Evolutionary conservation across 176 grass and related monocot genomes (phyloP).

Genomic region (Juncus effusus): DNA sequence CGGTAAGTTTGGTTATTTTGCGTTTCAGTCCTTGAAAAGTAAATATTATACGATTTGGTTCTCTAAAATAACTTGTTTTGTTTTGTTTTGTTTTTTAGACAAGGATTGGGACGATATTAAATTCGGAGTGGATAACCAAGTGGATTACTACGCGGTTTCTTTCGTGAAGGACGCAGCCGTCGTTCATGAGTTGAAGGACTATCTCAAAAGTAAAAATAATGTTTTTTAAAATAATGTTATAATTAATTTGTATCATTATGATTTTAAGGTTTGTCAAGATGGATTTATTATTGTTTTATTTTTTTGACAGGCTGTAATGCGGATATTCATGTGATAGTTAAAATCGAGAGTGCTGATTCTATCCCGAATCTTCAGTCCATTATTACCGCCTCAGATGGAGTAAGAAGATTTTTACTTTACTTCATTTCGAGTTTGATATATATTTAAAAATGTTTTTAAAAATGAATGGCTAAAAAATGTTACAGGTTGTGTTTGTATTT

Average conservation of each 20-base stretch:
- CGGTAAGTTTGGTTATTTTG: not conserved
- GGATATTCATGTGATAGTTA: constrained; percentile 92
- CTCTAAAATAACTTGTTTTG: constrained; percentile 8
- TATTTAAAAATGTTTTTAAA: too few species aligned
- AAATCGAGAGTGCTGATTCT: constrained; percentile 99
- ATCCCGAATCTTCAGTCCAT: constrained; percentile 95
- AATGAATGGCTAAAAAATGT: too few species aligned
- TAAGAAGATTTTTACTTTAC: constrained; percentile 23
- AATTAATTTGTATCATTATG: not conserved
- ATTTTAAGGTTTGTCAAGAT: not conserved
- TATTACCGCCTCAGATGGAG: constrained; percentile 96
- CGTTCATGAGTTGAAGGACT: constrained; percentile 95
- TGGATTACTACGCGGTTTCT: constrained; percentile 98
- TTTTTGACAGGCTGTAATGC: constrained; percentile 59
- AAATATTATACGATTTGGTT: not conserved
- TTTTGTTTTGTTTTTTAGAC: constrained; percentile 49
- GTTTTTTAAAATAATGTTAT: not conserved
- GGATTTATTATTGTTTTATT: not conserved
- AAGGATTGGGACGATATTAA: constrained; percentile 99
- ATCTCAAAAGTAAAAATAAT: constrained; percentile 67
- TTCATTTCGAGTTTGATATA: too few species aligned
- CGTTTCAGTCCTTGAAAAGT: constrained; percentile 11
- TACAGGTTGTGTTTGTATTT: too few species aligned
- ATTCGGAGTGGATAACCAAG: constrained; percentile 96
- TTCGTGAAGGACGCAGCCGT: constrained; percentile 99